These are phyloP conservation scores for Microstroma glucosiphilum DNA, from an alignment of 1,284 basidiomycete species.

Conservation along the genomic window DNA sequence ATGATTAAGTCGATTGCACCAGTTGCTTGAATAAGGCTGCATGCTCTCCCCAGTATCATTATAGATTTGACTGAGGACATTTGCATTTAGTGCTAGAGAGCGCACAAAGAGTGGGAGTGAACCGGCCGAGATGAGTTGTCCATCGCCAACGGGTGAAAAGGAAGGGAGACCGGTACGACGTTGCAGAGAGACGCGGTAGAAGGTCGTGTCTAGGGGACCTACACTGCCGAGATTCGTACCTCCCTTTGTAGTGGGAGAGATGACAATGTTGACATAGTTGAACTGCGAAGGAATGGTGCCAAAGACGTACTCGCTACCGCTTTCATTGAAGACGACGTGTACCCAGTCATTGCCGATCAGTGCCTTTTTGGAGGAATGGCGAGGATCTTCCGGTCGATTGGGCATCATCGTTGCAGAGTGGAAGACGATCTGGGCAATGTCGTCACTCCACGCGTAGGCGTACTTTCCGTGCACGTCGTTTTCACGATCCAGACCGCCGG, in stretches of 20 bases:
- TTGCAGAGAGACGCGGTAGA: constrained; percentile 48
- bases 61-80: constrained; percentile 47
- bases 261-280: constrained; percentile 95
- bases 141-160: constrained; percentile 46
- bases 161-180: constrained; percentile 39
- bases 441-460: constrained; percentile 93
- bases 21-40: constrained; percentile 42
- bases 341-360: constrained; percentile 51
- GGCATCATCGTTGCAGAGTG: constrained; percentile 98
- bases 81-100: constrained; percentile 41
- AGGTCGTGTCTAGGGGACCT: constrained; percentile 38
- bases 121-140: constrained; percentile 39
- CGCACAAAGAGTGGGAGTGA: constrained; percentile 42
- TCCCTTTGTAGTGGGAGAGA: constrained; percentile 53
- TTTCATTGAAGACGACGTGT: constrained; percentile 82
- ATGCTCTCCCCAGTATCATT: constrained; percentile 44
- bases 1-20: constrained; percentile 8
- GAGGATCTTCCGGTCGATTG: constrained; percentile 13
- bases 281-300: constrained; percentile 87
- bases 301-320: constrained; percentile 63
- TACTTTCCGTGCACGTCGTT: constrained; percentile 64
- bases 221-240: constrained; percentile 39
- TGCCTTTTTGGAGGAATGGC: constrained; percentile 16
- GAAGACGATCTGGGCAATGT: constrained; percentile 89
- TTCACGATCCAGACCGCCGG: constrained; percentile 80